Percentiles rank a stretch among this genome's conserved stretches.
These are phyloP conservation scores for Rhizophagus prolifer DNA, from an alignment of 192 early-diverging fungal species.

Conservation along the genomic window DNA sequence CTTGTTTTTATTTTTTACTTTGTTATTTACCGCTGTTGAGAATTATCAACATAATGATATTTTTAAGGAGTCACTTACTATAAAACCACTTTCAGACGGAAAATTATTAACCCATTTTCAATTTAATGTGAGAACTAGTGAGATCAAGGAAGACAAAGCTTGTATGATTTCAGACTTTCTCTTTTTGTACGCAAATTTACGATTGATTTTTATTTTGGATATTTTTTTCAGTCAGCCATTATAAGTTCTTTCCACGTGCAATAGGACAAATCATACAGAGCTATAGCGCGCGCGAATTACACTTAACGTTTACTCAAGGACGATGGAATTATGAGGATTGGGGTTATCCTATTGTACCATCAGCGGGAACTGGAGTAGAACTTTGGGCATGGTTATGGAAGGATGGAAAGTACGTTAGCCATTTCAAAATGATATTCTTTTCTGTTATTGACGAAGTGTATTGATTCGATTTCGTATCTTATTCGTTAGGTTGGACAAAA, in stretches of 20 bases:
- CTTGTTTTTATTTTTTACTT: not conserved
- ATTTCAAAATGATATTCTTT: not conserved
- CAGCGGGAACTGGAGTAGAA: conserved; percentile 77
- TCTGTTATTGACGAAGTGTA: not conserved
- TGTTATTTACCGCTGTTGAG: not conserved
- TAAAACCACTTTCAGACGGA: conserved; percentile 74
- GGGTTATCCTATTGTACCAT: conserved; percentile 62
- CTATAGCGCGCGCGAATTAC: conserved; percentile 76
- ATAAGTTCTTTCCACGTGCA: conserved; percentile 77
- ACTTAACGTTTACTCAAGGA: conserved; percentile 90
- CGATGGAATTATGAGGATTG: conserved; percentile 79
- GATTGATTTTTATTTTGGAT: conserved; percentile 12
- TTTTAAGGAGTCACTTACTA: conserved; percentile 65
- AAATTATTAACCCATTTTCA: conserved; percentile 81
- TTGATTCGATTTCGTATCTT: not conserved
- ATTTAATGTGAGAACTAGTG: conserved; percentile 49
- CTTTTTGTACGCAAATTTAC: not conserved
- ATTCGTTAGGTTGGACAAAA: conserved; percentile 53
- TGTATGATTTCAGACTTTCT: not conserved
- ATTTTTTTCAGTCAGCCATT: conserved; percentile 58
- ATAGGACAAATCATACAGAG: conserved; percentile 79
- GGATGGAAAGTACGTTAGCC: conserved; percentile 43
- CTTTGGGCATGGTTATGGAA: conserved; percentile 58
- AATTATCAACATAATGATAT: conserved; percentile 37
- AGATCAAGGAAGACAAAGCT: not conserved